Base-by-base conservation (phyloP, 441 rosid genomes). In the Pelargonium australe region DNA sequence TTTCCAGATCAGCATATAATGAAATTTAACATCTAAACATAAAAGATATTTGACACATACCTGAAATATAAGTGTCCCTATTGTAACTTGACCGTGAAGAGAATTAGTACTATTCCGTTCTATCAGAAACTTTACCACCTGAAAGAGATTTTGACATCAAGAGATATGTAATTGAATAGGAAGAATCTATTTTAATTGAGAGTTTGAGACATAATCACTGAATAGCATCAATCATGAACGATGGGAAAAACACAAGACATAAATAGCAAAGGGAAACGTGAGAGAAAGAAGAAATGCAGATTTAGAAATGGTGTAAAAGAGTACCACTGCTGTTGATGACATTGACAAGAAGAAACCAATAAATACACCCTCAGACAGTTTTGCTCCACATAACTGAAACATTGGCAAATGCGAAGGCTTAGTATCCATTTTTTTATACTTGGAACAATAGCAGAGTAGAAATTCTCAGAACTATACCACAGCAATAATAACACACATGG, bases 311-410 rank as follows among this genome's bases (percentile, higher is more conserved):
- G 69, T 65, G 14, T 25, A 63, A 75, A 81, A 72, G 70, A 73
- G 65, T 87, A 95, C 99, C 87, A 92, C 91, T 72, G 98, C 98
- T 31, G 98, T 92, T 72, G 99, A 95, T 73, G 99, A 92, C 93
- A 95, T 95, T 66, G 97, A 95, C 63, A 95, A 78, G 84, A 95
- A 95, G 70, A 87, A 86, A 68, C 98, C 99, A 73, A 90, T 89
- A 80, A 95, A 95, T 16, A 95, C 81, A 69, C 98, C 98, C 81
- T 92, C 99, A 23, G 98, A 90, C 85, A 92, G 80, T 69, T 89
- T 86, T 69, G 96, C 99, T 85, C 97, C 98, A 74, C 96, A 95
- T 58, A 95, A 76, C 99, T 95, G 87, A 83, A 83, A 72, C 67
- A 71, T 57, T 65, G 47, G 72, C 62, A 77, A 58, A 77, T 62